phyloP scores from a whole-genome alignment of 2,329 filamentous ascomycete species.

The Monosporascus sp. region DNA sequence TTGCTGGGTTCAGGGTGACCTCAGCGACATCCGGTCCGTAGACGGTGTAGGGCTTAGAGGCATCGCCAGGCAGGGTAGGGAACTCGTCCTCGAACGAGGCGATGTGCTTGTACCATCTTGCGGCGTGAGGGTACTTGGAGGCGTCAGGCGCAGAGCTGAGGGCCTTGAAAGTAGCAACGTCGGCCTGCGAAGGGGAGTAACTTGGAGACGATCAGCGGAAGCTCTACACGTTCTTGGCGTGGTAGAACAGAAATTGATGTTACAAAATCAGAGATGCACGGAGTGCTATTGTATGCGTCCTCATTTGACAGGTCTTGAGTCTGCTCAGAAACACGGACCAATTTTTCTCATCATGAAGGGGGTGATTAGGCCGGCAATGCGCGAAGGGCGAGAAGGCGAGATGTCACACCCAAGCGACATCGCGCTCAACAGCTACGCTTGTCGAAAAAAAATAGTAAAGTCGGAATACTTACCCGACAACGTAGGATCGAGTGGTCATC shows the following conservation, averaged over 20 bases:
- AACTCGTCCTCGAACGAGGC: conserved; percentile 91
- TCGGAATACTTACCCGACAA: conserved; percentile 58
- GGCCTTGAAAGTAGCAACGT: conserved; percentile 93
- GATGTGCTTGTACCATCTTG: conserved; percentile 99
- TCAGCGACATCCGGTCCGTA: conserved; percentile 83
- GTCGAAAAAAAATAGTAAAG: conserved; percentile 11
- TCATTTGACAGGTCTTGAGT: conserved; percentile 65
- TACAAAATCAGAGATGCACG: conserved; percentile 30
- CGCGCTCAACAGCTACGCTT: conserved; percentile 4
- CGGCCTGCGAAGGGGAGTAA: conserved; percentile 77
- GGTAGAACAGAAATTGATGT: neutral
- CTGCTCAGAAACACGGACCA: conserved; percentile 82
- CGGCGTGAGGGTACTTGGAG: conserved; percentile 86
- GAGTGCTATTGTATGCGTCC: conserved; percentile 30
- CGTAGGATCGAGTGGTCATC: conserved; percentile 63
- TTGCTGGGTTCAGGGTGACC: conserved; percentile 78
- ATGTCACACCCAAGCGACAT: conserved; percentile 2
- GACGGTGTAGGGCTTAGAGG: conserved; percentile 78
- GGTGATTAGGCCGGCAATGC: conserved; percentile 11
- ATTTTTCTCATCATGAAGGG: conserved; percentile 62
- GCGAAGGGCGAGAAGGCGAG: neutral
- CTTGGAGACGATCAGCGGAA: conserved; percentile 27
- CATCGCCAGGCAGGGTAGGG: conserved; percentile 82
- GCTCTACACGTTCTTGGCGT: neutral
- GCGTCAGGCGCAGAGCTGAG: conserved; percentile 69